phyloP scores from a whole-genome alignment of 768 basidiomycete genomes.

The Agrocybe chaxingu region DNA sequence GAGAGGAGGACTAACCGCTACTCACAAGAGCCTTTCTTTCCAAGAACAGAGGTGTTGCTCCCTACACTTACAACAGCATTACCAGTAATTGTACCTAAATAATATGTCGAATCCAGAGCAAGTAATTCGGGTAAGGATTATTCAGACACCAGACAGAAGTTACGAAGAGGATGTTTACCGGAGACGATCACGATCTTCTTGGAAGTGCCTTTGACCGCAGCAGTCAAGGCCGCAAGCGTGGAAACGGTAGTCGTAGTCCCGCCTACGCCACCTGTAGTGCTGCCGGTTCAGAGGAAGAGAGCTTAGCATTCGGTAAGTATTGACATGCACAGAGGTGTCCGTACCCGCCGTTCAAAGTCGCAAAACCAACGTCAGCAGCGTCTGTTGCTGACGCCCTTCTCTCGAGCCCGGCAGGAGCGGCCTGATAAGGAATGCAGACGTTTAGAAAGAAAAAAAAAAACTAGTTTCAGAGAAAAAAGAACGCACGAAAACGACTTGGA shows the following conservation, averaged over 20 bases:
- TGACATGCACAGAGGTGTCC: too few relatives aligned
- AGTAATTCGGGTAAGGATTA: neutral
- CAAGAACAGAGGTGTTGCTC: conserved; percentile 41
- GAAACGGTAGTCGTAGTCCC: conserved; percentile 41
- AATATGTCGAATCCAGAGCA: neutral
- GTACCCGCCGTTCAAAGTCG: conserved; percentile 34
- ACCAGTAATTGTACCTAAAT: conserved; percentile 40
- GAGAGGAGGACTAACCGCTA: neutral
- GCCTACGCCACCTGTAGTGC: conserved; percentile 43
- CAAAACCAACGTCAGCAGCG: conserved; percentile 37
- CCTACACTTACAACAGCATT: conserved; percentile 38
- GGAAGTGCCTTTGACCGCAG: conserved; percentile 36
- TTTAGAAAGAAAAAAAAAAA: neutral
- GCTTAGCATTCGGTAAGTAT: neutral
- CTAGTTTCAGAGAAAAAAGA: neutral
- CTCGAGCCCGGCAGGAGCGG: conserved; percentile 7
- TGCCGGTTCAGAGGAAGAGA: conserved; percentile 11
- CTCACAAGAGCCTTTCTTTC: conserved; percentile 36
- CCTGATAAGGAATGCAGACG: conserved; percentile 8
- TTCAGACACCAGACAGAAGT: neutral
- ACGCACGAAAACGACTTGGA: conserved; percentile 21
- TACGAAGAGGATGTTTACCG: conserved; percentile 19
- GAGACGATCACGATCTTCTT: conserved; percentile 44
- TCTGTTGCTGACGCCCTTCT: conserved; percentile 36
- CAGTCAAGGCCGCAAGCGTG: conserved; percentile 36